Base-by-base conservation (phyloP, 129 eudicot genomes). In the Cynara cardunculus region DNA sequence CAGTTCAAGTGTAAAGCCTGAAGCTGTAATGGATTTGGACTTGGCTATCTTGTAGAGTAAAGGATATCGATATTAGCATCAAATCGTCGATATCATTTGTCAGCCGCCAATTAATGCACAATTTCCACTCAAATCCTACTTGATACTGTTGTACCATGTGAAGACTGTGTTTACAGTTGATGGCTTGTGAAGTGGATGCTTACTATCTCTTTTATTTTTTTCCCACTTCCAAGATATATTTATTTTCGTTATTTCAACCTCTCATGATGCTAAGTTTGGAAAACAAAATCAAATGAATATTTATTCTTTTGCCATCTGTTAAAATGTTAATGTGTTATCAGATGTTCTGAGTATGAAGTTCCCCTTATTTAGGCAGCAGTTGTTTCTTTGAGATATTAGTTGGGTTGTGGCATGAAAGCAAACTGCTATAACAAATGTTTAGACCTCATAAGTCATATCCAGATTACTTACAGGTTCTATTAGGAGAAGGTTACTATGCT, bases 401-500 rank as follows among this genome's bases (percentile, higher is more conserved):
- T 59, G 21, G 25, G 26, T 65, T 79, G 25, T 62, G 27, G 34
- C 39, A 11, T 78, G 31, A 69, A 78, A 26, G 59, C 26, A 25
- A 56, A 68, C 34, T 32, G 67, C 37, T 82, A 11, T 34, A 77
- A 39, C 25, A 34, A 75, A 19, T 72, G 39, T 26, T 10, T 80
- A 80, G 59, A 69, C 39, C 35, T 81, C 74, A 78, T 27, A 70
- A 61, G 67, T 30, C 62, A 72, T 65, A 27, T 72, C 34, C 21
- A 71, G 46, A 80, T 70, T 59, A 37, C 30, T 5, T 85, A 73
- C 87, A 95, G 99, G 99, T 95, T 70, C 90, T 95, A 24, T 61
- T 95, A 44, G 99, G 99, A 56, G 99, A 90, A 85, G 91, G 91
- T 56, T 89, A 95, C 80, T 92, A 87, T 65, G 97, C 92, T 26